A percentile compares a stretch with the other conserved stretches of the same genome.
Evolutionary conservation across 768 basidiomycete genomes (phyloP).

Genomic region (Dendrothele bispora): DNA sequence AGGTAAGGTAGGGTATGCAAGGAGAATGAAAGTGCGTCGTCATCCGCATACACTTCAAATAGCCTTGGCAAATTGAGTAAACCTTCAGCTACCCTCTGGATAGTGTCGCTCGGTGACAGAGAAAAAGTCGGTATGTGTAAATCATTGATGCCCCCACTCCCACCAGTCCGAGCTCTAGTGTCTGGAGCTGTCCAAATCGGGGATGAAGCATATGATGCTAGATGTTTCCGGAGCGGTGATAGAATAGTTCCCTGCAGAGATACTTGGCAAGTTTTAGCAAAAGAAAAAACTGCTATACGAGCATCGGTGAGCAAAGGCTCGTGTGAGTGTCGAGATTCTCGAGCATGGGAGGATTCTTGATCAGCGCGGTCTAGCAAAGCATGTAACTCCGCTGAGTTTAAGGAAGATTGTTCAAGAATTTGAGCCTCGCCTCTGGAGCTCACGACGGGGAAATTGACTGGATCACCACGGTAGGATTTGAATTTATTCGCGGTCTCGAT

Average conservation of each 20-base stretch:
- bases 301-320: conserved; percentile 54
- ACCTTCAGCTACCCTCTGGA: conserved; percentile 92
- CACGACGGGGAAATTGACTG: conserved; percentile 53
- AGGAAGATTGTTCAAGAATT: conserved; percentile 76
- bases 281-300: conserved; percentile 54
- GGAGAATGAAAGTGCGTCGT: conserved; percentile 88
- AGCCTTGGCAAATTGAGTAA: conserved; percentile 88
- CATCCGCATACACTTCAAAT: conserved; percentile 92
- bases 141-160: conserved; percentile 49
- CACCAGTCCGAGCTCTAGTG: conserved; percentile 45
- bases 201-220: conserved; percentile 67
- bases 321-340: conserved; percentile 20
- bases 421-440: conserved; percentile 68
- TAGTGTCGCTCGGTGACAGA: conserved; percentile 83
- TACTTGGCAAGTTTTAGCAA: conserved; percentile 74
- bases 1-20: conserved; percentile 78
- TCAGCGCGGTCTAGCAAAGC: conserved; percentile 56
- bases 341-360: conserved; percentile 31
- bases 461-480: conserved; percentile 53
- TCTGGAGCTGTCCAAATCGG: conserved; percentile 62
- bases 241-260: conserved; percentile 83
- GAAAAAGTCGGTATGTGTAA: conserved; percentile 89
- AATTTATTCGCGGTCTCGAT: conserved; percentile 61
- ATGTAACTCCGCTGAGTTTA: conserved; percentile 81
- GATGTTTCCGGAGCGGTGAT: conserved; percentile 74